phyloP scores from a whole-genome alignment of 2,329 filamentous ascomycete species.

The Cladophialophora exuberans region DNA sequence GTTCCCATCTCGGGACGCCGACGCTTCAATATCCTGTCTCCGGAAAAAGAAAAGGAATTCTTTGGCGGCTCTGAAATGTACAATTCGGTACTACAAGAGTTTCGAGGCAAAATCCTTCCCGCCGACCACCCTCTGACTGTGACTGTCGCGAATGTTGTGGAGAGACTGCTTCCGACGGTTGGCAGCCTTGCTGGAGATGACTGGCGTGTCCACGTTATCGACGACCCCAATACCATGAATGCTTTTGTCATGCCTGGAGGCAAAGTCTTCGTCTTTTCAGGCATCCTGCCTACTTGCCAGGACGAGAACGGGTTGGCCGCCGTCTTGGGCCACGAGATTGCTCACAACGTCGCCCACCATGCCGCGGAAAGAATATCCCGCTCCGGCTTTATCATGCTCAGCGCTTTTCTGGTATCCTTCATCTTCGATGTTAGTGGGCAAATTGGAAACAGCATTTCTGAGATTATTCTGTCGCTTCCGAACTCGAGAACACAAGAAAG shows the following conservation, averaged over 20 bases:
- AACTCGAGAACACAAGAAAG: conserved; percentile 62
- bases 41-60: conserved; percentile 47
- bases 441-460: conserved; percentile 46
- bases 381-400: conserved; percentile 37
- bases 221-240: conserved; percentile 54
- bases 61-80: conserved; percentile 49
- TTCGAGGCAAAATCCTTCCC: conserved; percentile 52
- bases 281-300: conserved; percentile 60
- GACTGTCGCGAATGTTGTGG: conserved; percentile 56
- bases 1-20: conserved; percentile 57
- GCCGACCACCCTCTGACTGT: conserved; percentile 52
- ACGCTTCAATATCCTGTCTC: conserved; percentile 61
- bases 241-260: conserved; percentile 67
- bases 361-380: conserved; percentile 58
- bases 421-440: conserved; percentile 47
- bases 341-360: conserved; percentile 64
- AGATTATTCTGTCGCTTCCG: conserved; percentile 57
- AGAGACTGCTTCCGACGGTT: conserved; percentile 58
- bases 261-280: conserved; percentile 67
- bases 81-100: conserved; percentile 52
- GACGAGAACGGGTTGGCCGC: conserved; percentile 63
- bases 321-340: conserved; percentile 66
- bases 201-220: conserved; percentile 65
- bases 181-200: conserved; percentile 43
- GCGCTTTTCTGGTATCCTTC: conserved; percentile 37